Base-by-base conservation (phyloP, 129 eudicot species). In the Centaurea solstitialis region DNA sequence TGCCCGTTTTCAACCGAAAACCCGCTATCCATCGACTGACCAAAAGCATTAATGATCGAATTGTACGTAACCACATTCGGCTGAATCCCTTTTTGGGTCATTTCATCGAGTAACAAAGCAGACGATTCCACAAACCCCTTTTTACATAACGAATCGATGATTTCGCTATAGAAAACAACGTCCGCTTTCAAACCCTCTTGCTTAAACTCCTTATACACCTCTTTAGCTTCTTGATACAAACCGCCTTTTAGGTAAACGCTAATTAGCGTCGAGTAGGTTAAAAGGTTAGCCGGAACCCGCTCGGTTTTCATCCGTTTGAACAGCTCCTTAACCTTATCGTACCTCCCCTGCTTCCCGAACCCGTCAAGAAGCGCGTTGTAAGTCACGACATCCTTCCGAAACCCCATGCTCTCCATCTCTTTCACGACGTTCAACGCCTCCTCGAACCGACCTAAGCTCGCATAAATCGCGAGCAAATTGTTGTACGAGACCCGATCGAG, bases 31-130 rank as follows among this genome's bases (percentile, higher is more conserved):
- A 83, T 83, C 6, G 97, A 88, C 70, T 86, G 89, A 77, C 99
- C 99, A 76, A 95, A 92, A 72, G 99, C 99, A 82, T 95, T 93
- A 38, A 95, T 95, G 62, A 95, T 92, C n/a, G 99, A 92, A 85
- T 95, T 95, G 74, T 95, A 95, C 0, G 99, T 92, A 45, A 95
- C 99, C 41, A 95, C 99, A 87, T 95, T 95, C 35, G 99, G 99
- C 77, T 87, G 91, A 74, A 92, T 95, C 77, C 99, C 99, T 72
- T 89, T 89, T 76, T 80, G 86, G 8, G 93, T 95, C 99, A 95
- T 95, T 91, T 95, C 97, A 81, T 95, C 93, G 5, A 95, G 94
- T 80, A 92, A 87, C 26, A 88, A 80, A 37, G 89, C 97, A 40
- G 97, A 93, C 39, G 96, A 95, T 50, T 95, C 93, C 53, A 95